Evolutionary conservation across 352 stramenopile genomes (phyloP), one percentile per base, ranked within the genome.

Genomic region (Pythium brachiatum): DNA sequence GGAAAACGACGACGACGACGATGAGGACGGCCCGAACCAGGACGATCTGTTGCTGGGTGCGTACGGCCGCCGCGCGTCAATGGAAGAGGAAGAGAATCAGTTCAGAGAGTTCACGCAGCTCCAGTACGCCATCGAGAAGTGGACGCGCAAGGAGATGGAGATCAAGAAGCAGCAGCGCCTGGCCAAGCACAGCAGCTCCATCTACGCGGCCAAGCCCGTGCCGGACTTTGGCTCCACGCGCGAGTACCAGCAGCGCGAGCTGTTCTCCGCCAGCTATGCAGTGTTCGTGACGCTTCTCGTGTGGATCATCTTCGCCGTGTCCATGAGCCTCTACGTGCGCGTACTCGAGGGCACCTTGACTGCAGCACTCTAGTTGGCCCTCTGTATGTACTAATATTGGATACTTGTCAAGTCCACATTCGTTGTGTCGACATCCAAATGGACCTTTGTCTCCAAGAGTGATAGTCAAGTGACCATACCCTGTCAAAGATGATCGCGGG

Each of bases 71-170:
- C 79, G 80, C 53, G 69, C 71, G 29, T 85, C 72, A 0, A 67
- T 86, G 39, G 78, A 88, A 32, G 78, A 89, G 36, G 67, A 81
- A 38, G 68, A 77, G 60, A 73, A 59, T 3, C 73, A 88, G 62
- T 74, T 76, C 57, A 52, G 53, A 6, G 79, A 91, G 64, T 75
- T 91, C 31, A 57, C 76, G 41, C 74, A 79, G 60, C 73, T 88
- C 4, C 81, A 91, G 52, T 58, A 62, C 20, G 78, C 73, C 0
- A 76, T 91, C 20, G 72, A 75, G 0, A 75, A 68, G 31, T 91
- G 75, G 74, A 72, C 79, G 1, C 27, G 64, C 7, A 81, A 82
- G 57, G 79, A 89, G 58, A 75, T 75, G 8, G 68, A 74, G 23
- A 68, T 69, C 20, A 74, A 73, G 43, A 60, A 65, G 39, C 64